Conservation (phyloP, 306 rosid species). For the Dicorynia guianensis region DNA sequence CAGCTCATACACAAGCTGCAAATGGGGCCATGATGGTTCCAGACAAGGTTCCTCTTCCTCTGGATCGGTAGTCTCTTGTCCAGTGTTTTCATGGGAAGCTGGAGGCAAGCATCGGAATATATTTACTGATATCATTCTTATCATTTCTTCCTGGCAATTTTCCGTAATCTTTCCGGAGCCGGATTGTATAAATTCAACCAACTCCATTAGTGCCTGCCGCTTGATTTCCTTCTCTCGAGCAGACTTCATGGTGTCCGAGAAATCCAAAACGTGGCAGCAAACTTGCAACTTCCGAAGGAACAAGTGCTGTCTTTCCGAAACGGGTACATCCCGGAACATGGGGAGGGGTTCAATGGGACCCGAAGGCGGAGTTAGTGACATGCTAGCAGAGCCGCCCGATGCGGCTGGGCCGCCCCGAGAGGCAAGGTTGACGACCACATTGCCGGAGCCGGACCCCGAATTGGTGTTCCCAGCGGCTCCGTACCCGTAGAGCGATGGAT, state of each 20-base stretch:
- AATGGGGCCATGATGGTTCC: slow-evolving; percentile 92
- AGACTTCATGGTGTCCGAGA: slow-evolving; percentile 73
- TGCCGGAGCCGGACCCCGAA: slow-evolving; percentile 48
- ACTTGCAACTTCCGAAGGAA: slow-evolving; percentile 77
- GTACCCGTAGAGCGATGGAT: slow-evolving; percentile 52
- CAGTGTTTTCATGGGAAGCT: slow-evolving; percentile 80
- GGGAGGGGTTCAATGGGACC: slow-evolving; percentile 78
- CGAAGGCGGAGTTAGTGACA: slow-evolving; percentile 54
- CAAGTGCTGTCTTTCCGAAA: slow-evolving; percentile 71
- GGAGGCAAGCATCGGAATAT: slow-evolving; percentile 94
- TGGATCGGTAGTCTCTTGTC: slow-evolving; percentile 77
- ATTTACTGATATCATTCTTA: slow-evolving; percentile 79
- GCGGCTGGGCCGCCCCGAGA: slow-evolving; percentile 59
- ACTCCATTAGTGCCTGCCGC: slow-evolving; percentile 79
- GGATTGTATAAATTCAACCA: slow-evolving; percentile 89
- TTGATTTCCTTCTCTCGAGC: slow-evolving; percentile 91
- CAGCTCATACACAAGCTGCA: slow-evolving; percentile 93
- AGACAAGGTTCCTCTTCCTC: slow-evolving; percentile 88
- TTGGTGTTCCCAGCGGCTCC: slow-evolving; percentile 55
- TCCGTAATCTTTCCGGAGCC: slow-evolving; percentile 90
- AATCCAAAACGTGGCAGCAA: slow-evolving; percentile 78
- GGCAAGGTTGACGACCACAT: slow-evolving; percentile 70
- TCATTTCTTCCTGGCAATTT: slow-evolving; percentile 93
- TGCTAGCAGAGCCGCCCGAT: slow-evolving; percentile 24
- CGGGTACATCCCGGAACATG: slow-evolving; percentile 67